Base-by-base conservation (phyloP, 176 grass and related monocot genomes). In the Panicum miliaceum region DNA sequence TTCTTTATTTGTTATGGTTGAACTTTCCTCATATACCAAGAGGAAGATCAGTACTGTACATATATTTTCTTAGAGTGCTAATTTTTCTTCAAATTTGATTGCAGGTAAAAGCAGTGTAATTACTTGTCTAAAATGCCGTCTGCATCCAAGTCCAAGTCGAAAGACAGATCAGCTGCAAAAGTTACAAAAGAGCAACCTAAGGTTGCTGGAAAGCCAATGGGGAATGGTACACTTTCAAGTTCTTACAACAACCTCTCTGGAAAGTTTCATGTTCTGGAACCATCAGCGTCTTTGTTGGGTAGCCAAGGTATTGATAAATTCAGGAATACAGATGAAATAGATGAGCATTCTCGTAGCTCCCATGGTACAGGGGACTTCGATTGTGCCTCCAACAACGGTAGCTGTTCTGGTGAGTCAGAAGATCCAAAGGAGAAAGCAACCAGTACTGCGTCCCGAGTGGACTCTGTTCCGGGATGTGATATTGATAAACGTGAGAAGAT, bases 401-500 rank as follows among this genome's bases (percentile, higher is more conserved):
- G 93, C 73, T 95, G 91, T 89, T 95, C 93, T 64, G 91, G 89
- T 42, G 93, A 95, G 64, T 95, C 93, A 84, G 91, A 98, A 78
- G 93, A 95, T 75, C 87, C 89, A 23, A 90, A 92, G 83, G 86
- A 94, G 81, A 95, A 98, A 72, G 60, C 81, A 60, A 85, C 82
- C 43, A 88, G 82, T 42, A 86, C 66, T 57, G 79, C 50, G 0
- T 60, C 83, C 88, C 85, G 87, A 38, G 84, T 62, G 62, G 92
- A 98, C 5, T 89, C 89, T n/a, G 50, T 95, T 79, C 82, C 92
- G 68, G 95, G 90, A 37, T 94, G 88, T 89, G 96, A 98, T 68
- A 72, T 73, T 65, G 96, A 95, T 83, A 98, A 98, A 85, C 92
- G 96, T 43, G 93, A 98, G 70, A 98, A 98, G 87, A 98, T 98